These are phyloP conservation scores for Ophiocordyceps camponoti-rufipedis DNA, from an alignment of 2,329 filamentous ascomycete species.

Conservation along the genomic window DNA sequence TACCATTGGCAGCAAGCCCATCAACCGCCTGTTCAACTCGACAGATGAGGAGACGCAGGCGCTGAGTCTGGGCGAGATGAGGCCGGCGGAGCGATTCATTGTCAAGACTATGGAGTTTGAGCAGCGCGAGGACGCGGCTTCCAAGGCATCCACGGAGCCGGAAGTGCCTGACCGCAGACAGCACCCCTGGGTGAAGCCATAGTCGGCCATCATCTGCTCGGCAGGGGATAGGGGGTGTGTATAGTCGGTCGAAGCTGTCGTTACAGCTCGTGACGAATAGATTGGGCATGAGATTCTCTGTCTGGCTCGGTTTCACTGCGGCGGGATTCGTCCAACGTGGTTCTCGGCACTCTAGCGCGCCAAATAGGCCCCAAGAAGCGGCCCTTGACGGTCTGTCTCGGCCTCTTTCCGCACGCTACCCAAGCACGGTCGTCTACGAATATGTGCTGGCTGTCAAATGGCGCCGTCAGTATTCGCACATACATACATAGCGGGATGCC, in stretches of 20 bases:
- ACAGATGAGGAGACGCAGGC: background rate
- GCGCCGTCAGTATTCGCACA: background rate
- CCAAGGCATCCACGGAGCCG: background rate
- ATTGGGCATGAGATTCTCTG: background rate
- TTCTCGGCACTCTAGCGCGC: background rate
- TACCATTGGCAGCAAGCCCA: background rate
- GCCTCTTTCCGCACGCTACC: background rate
- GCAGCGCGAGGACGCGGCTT: background rate
- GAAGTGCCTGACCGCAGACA: background rate
- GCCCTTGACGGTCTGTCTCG: background rate
- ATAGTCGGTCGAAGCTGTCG: background rate
- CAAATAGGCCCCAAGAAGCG: background rate
- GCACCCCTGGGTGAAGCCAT: background rate
- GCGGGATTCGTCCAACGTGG: background rate
- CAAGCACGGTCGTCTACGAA: background rate
- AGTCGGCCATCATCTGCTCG: background rate
- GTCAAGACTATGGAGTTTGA: background rate
- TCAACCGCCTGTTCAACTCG: background rate
- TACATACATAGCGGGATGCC: no score
- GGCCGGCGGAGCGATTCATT: background rate
- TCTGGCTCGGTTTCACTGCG: background rate
- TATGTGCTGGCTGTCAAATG: no score
- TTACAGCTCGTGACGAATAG: background rate
- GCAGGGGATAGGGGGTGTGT: background rate
- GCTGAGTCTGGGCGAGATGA: background rate